These are phyloP conservation scores for Metschnikowia arizonensis DNA, from an alignment of 805 yeast genomes.

Conservation along the genomic window DNA sequence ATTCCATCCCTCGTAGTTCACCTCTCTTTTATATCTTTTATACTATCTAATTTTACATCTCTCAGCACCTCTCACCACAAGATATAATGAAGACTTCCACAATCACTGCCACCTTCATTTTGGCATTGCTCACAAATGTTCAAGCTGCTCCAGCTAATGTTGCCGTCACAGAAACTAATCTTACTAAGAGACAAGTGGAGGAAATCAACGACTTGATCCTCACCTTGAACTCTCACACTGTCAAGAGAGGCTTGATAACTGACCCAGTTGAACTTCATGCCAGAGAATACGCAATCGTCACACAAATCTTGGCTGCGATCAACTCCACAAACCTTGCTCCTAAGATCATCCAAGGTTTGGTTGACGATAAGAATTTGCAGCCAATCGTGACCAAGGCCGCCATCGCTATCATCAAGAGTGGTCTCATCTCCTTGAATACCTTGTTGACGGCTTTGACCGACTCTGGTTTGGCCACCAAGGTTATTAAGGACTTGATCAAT, in stretches of 20 bases:
- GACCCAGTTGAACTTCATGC: conserved; percentile 24
- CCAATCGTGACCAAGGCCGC: conserved; percentile 28
- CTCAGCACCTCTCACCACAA: background rate
- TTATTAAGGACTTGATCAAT: conserved; percentile 32
- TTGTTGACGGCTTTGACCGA: conserved; percentile 38
- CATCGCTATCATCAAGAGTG: conserved; percentile 28
- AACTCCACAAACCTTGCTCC: conserved; percentile 37
- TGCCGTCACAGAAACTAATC: conserved; percentile 8
- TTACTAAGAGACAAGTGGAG: conserved; percentile 18
- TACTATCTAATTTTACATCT: background rate
- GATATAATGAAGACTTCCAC: conserved; percentile 15
- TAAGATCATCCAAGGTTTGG: conserved; percentile 29
- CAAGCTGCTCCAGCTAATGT: conserved; percentile 19
- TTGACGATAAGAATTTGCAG: conserved; percentile 30
- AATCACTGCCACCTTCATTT: conserved; percentile 15
- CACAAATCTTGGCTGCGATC: conserved; percentile 36
- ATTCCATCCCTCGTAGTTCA: background rate
- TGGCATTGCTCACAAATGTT: conserved; percentile 17
- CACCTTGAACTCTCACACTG: conserved; percentile 24
- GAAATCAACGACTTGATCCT: conserved; percentile 27
- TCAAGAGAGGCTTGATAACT: conserved; percentile 26
- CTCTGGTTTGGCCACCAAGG: conserved; percentile 39
- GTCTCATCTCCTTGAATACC: conserved; percentile 31
- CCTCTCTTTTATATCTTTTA: background rate
- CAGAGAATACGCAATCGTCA: conserved; percentile 40